Conservation (phyloP, 2,329 filamentous ascomycete genomes). For the Stemphylium vesicarium region DNA sequence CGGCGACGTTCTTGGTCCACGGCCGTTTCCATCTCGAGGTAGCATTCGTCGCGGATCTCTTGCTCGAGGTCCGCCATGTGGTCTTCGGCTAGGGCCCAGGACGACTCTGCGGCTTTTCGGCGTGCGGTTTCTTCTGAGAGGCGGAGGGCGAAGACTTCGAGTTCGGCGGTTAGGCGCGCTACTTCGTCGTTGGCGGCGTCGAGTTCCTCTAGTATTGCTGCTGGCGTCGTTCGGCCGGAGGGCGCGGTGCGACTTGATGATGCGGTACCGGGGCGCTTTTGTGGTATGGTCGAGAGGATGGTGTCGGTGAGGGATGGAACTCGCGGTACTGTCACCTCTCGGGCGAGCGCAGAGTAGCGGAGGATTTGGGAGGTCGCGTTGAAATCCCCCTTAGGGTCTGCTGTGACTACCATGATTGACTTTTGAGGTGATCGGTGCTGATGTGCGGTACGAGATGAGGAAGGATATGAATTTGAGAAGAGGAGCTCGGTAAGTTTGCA, state of each 20-base stretch:
- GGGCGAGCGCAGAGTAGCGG: slow-evolving; percentile 88
- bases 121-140: slow-evolving; percentile 74
- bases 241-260: slow-evolving; percentile 38
- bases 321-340: slow-evolving; percentile 89
- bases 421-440: slow-evolving; percentile 69
- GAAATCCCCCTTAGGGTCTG: slow-evolving; percentile 90
- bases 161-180: slow-evolving; percentile 75
- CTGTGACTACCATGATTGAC: slow-evolving; percentile 94
- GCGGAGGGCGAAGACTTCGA: slow-evolving; percentile 74
- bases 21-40: slow-evolving; percentile 79
- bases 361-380: slow-evolving; percentile 97
- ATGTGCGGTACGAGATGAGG: slow-evolving; percentile 54
- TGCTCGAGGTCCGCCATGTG: slow-evolving; percentile 78
- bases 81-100: slow-evolving; percentile 69
- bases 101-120: slow-evolving; percentile 74
- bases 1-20: slow-evolving; percentile 76
- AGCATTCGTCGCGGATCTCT: slow-evolving; percentile 87
- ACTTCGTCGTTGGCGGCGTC: slow-evolving; percentile 84
- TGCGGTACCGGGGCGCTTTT: slow-evolving; percentile 40
- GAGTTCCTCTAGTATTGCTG: slow-evolving; percentile 67
- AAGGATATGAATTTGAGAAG: slow-evolving; percentile 59
- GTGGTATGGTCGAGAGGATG: slow-evolving; percentile 55
- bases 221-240: slow-evolving; percentile 56
- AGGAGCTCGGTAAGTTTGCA: slow-evolving; percentile 61
- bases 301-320: slow-evolving; percentile 82